phyloP scores from a whole-genome alignment of 345 rosid species.

The Ceriops tagal region DNA sequence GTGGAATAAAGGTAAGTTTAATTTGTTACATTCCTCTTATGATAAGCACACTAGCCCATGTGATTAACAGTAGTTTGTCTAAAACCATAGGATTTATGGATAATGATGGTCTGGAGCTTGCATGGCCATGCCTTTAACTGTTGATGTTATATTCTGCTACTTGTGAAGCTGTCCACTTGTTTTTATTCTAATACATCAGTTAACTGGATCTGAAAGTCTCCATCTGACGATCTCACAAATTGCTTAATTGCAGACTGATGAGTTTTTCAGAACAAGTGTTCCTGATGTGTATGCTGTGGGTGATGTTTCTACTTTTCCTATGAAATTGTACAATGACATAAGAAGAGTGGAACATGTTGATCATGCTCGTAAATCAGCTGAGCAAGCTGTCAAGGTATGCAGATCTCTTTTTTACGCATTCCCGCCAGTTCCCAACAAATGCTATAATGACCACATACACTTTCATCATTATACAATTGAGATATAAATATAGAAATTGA shows the following conservation, averaged over 20 bases:
- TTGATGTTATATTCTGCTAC: not conserved
- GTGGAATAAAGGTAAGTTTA: constrained; percentile 80
- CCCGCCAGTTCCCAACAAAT: not conserved
- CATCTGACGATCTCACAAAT: not conserved
- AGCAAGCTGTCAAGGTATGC: constrained; percentile 92
- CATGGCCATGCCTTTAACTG: not conserved
- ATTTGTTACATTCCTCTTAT: not conserved
- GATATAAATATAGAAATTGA: not conserved
- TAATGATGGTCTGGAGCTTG: not conserved
- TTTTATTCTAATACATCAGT: not conserved
- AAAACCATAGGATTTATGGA: not conserved
- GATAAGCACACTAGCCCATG: not conserved
- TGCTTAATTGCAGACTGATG: constrained; percentile 68
- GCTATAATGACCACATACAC: not conserved
- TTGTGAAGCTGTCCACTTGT: not conserved
- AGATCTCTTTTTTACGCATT: not conserved
- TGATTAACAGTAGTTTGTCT: too few species aligned
- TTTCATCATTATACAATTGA: too few species aligned
- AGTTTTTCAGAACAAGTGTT: constrained; percentile 72
- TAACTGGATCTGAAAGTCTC: not conserved
- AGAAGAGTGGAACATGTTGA: constrained; percentile 99
- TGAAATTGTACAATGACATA: constrained; percentile 73
- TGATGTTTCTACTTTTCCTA: constrained; percentile 82
- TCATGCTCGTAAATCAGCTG: constrained; percentile 97
- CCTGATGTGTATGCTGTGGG: constrained; percentile 93